Percentiles rank a stretch among this genome's conserved stretches.
Evolutionary conservation across 2,329 filamentous ascomycete genomes (phyloP).

Genomic region (Cordyceps fumosorosea): DNA sequence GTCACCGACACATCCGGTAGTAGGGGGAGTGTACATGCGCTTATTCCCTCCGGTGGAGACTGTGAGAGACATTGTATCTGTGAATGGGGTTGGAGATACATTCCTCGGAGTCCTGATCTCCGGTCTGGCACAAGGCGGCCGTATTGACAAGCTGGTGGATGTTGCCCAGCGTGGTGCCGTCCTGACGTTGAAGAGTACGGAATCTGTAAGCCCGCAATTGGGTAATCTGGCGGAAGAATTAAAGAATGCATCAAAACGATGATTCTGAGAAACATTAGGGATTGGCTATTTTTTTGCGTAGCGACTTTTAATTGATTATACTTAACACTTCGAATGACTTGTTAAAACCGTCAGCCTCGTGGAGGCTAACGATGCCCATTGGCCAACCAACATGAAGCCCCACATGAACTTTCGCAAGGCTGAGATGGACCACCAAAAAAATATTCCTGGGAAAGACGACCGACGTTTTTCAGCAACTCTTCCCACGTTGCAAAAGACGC

Average conservation of each 20-base stretch:
- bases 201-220: slow-evolving; percentile 62
- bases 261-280: neutral
- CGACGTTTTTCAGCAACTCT: slow-evolving; percentile 15
- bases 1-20: slow-evolving; percentile 40
- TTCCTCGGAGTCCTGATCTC: slow-evolving; percentile 82
- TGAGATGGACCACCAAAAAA: slow-evolving; percentile 25
- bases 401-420: slow-evolving; percentile 22
- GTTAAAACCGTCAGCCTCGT: neutral
- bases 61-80: slow-evolving; percentile 70
- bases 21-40: slow-evolving; percentile 78
- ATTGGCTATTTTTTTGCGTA: neutral
- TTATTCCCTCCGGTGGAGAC: slow-evolving; percentile 60
- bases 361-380: neutral
- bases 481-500: slow-evolving; percentile 6
- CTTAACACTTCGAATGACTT: neutral
- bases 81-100: slow-evolving; percentile 93
- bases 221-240: slow-evolving; percentile 38
- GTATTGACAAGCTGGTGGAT: slow-evolving; percentile 58
- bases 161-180: slow-evolving; percentile 78
- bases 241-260: slow-evolving; percentile 17
- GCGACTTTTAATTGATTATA: neutral
- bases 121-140: slow-evolving; percentile 57
- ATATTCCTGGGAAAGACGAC: slow-evolving; percentile 20
- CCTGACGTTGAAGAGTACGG: slow-evolving; percentile 65
- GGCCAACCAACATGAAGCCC: neutral